Evolutionary conservation across 345 rosid genomes (phyloP).

Genomic region (Sonneratia caseolaris): DNA sequence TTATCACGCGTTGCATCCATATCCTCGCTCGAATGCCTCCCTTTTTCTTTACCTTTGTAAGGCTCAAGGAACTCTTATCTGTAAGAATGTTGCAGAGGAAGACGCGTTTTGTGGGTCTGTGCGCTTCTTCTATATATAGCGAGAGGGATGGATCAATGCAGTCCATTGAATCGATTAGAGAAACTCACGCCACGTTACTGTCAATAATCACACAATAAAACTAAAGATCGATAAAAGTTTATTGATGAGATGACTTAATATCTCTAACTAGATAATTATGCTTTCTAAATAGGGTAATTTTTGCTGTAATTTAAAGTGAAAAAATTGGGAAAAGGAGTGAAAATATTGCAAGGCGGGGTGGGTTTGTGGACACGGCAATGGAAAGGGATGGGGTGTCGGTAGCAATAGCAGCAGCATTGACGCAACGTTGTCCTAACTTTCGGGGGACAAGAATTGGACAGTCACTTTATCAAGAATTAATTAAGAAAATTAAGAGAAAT

Average conservation of each 20-base stretch:
- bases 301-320: too few relatives aligned
- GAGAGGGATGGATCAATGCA: background rate
- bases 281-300: too few relatives aligned
- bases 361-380: conserved; percentile 61
- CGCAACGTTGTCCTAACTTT: conserved; percentile 42
- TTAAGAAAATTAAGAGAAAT: background rate
- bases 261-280: too few relatives aligned
- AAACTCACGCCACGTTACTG: too few relatives aligned
- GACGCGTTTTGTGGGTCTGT: background rate
- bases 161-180: too few relatives aligned
- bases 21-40: background rate
- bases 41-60: conserved; percentile 16
- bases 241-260: too few relatives aligned
- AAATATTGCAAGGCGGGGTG: conserved; percentile 7
- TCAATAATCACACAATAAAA: too few relatives aligned
- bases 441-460: conserved; percentile 82
- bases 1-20: conserved; percentile 23
- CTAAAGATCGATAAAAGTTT: too few relatives aligned
- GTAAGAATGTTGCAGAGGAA: background rate
- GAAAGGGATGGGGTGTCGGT: conserved; percentile 60
- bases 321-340: conserved; percentile 1
- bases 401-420: conserved; percentile 51
- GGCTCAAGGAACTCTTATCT: background rate
- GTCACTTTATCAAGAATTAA: background rate
- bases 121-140: background rate